These are phyloP conservation scores for Jackrogersella minutella DNA, from an alignment of 495 filamentous ascomycete species.

Conservation along the genomic window DNA sequence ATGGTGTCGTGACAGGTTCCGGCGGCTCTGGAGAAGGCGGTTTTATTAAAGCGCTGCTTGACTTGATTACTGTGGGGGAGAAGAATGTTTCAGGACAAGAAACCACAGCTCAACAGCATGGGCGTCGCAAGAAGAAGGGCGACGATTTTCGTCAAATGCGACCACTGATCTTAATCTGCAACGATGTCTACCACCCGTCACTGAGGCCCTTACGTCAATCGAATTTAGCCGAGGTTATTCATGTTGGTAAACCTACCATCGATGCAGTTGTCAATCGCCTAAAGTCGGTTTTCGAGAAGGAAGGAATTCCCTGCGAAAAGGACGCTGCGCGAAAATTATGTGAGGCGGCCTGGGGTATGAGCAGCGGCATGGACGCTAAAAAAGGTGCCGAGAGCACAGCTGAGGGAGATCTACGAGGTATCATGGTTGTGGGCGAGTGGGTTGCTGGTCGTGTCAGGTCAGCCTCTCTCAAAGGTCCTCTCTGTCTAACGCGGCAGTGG, in stretches of 20 bases:
- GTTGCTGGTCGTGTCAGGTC: slow-evolving; percentile 81
- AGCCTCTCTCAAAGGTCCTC: slow-evolving; percentile 44
- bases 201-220: slow-evolving; percentile 84
- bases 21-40: slow-evolving; percentile 77
- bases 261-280: slow-evolving; percentile 86
- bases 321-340: slow-evolving; percentile 90
- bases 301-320: slow-evolving; percentile 83
- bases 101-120: slow-evolving; percentile 40
- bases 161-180: slow-evolving; percentile 93
- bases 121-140: slow-evolving; percentile 67
- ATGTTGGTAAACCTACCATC: slow-evolving; percentile 85
- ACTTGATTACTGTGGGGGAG: slow-evolving; percentile 83
- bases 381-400: slow-evolving; percentile 69
- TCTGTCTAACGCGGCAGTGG: slow-evolving; percentile 77
- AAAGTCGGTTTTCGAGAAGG: slow-evolving; percentile 81
- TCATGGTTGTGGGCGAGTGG: slow-evolving; percentile 96
- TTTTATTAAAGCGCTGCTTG: slow-evolving; percentile 93
- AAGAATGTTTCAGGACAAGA: slow-evolving; percentile 69
- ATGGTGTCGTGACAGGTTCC: slow-evolving; percentile 85
- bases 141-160: slow-evolving; percentile 86
- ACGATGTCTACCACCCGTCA: slow-evolving; percentile 94
- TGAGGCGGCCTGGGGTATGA: slow-evolving; percentile 91
- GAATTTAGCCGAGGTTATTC: slow-evolving; percentile 85
- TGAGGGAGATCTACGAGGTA: slow-evolving; percentile 89
- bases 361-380: slow-evolving; percentile 61